These are phyloP conservation scores for Tuber umbilicatum DNA, from an alignment of 495 filamentous ascomycete genomes.

Conservation along the genomic window DNA sequence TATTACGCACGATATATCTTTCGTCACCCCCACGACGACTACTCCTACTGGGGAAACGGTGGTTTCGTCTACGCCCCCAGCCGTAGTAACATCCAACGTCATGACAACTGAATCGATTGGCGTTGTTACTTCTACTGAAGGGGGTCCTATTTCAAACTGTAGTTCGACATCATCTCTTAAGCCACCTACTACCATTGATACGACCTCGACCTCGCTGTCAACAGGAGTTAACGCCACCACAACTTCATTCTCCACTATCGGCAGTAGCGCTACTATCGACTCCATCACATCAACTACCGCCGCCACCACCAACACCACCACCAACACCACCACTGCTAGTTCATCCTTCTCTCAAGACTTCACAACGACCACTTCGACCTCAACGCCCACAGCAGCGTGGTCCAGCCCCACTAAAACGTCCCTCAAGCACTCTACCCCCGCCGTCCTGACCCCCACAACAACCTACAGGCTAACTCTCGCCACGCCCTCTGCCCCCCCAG, in stretches of 20 bases:
- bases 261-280: neutral
- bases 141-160: neutral
- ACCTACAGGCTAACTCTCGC: slow-evolving; percentile 5
- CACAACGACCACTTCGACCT: neutral
- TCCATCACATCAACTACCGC: neutral
- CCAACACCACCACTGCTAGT: neutral
- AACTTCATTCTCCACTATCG: neutral
- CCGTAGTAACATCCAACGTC: neutral
- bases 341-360: neutral
- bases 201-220: neutral
- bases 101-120: neutral
- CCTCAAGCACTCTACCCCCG: neutral
- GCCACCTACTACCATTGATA: neutral
- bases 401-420: neutral
- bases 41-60: neutral
- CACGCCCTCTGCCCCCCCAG: neutral
- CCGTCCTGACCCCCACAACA: neutral
- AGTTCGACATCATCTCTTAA: neutral
- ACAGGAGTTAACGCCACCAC: neutral
- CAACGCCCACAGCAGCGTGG: neutral
- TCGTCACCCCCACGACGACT: neutral
- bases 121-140: neutral
- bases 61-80: neutral
- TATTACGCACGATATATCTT: neutral
- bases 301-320: neutral